phyloP scores from a whole-genome alignment of 805 yeast species.

The Cyberlindnera lachancei region DNA sequence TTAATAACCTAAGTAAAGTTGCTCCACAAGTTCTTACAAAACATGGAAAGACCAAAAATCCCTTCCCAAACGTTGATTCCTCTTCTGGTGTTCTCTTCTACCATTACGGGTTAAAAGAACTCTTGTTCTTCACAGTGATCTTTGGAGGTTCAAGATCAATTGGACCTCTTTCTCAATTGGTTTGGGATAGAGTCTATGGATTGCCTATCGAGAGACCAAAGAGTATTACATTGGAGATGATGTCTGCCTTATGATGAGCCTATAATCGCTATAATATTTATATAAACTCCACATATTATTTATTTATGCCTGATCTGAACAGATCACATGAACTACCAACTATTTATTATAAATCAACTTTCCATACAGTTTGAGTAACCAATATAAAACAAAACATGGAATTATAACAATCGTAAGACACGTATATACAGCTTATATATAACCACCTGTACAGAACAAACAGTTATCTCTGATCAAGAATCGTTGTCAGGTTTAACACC shows the following conservation, averaged over 20 bases:
- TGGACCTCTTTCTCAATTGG: conserved; percentile 72
- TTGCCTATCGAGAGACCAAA: conserved; percentile 78
- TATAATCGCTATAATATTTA: neutral
- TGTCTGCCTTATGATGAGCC: conserved; percentile 3
- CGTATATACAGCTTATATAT: no score
- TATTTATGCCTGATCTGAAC: neutral
- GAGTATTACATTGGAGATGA: conserved; percentile 16
- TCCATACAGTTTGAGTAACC: no score
- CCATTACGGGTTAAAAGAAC: conserved; percentile 71
- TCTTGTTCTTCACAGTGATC: conserved; percentile 69
- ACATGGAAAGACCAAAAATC: conserved; percentile 84
- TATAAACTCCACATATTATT: neutral
- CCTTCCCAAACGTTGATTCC: conserved; percentile 80
- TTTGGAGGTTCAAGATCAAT: conserved; percentile 79
- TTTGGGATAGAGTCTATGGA: conserved; percentile 72
- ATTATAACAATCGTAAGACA: no score
- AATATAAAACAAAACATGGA: no score
- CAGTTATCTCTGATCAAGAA: no score
- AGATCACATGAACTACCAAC: no score
- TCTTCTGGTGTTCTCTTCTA: conserved; percentile 72
- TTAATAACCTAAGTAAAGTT: conserved; percentile 54
- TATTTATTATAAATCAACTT: no score
- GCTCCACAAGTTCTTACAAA: conserved; percentile 69
- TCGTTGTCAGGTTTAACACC: no score
- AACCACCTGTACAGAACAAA: no score